A percentile compares a stretch with the other conserved stretches of the same genome.
These are phyloP conservation scores for Aeschynomene evenia DNA, from an alignment of 306 rosid species.

Conservation along the genomic window DNA sequence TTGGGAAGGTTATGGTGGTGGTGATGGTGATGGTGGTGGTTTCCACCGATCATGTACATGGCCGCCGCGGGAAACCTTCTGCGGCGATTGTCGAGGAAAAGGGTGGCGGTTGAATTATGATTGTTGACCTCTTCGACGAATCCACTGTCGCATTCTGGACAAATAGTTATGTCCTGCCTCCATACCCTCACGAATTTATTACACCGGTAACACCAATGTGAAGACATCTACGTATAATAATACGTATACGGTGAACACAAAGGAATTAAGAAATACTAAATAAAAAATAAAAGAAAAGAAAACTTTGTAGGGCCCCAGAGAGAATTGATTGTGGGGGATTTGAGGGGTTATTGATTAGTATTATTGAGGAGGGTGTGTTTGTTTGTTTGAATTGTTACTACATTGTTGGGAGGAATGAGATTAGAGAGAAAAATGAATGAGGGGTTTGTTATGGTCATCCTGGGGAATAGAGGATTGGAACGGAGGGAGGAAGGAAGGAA, in stretches of 20 bases:
- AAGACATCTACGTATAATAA: constrained; percentile 26
- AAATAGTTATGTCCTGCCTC: constrained; percentile 38
- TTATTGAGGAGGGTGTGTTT: neutral
- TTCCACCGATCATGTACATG: constrained; percentile 53
- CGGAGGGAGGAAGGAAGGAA: neutral
- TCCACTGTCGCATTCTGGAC: constrained; percentile 71
- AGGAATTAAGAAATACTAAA: too few species aligned
- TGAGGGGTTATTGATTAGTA: neutral
- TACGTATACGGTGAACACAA: neutral
- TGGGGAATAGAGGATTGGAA: constrained; percentile 23
- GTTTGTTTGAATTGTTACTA: too few species aligned
- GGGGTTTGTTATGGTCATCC: neutral
- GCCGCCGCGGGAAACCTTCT: constrained; percentile 46
- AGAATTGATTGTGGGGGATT: too few species aligned
- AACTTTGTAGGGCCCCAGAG: neutral
- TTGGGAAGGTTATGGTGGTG: neutral
- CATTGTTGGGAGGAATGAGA: neutral
- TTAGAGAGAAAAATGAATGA: neutral
- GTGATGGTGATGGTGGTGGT: neutral
- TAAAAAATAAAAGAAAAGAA: neutral
- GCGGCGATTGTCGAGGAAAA: constrained; percentile 25
- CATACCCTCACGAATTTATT: constrained; percentile 47
- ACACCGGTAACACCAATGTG: constrained; percentile 81
- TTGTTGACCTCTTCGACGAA: constrained; percentile 53
- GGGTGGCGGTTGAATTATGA: neutral